phyloP scores from a whole-genome alignment of 2,329 filamentous ascomycete genomes.

The Didymella pinodella region DNA sequence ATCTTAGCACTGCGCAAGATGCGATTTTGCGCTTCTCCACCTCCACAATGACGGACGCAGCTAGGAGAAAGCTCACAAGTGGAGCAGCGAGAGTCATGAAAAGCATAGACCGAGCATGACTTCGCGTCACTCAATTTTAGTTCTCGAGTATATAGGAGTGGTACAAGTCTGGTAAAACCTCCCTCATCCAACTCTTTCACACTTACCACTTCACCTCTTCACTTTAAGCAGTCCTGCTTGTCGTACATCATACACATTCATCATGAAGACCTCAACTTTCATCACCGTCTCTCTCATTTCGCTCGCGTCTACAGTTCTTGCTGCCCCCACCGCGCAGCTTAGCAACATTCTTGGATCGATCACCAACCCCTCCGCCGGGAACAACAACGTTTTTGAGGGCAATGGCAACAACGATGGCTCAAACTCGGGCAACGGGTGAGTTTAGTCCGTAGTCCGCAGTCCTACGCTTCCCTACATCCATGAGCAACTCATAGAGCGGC shows the following conservation, averaged over 20 bases:
- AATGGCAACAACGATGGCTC: not conserved
- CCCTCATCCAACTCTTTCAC: not conserved
- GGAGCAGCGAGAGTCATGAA: not conserved
- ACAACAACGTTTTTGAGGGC: constrained; percentile 11
- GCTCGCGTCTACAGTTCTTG: constrained; percentile 27
- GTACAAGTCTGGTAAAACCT: not conserved
- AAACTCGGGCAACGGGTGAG: no score
- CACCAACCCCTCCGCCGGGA: constrained; percentile 16
- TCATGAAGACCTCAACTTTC: constrained; percentile 20
- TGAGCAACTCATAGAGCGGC: no score
- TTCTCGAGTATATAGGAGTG: constrained; percentile 4
- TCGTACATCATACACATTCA: not conserved
- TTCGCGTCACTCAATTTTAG: not conserved
- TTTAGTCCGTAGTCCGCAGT: no score
- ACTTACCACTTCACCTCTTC: not conserved
- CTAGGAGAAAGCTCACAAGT: not conserved
- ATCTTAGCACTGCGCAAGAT: constrained; percentile 1
- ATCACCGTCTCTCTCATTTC: constrained; percentile 25
- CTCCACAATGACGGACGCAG: constrained; percentile 9
- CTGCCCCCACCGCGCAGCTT: constrained; percentile 27
- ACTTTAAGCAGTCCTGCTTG: no score
- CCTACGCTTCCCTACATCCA: no score
- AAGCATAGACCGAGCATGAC: not conserved
- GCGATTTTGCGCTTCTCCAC: not conserved
- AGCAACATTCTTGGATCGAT: constrained; percentile 21